Base-by-base conservation (phyloP, 305 asterid species). In the Fraxinus platypoda region DNA sequence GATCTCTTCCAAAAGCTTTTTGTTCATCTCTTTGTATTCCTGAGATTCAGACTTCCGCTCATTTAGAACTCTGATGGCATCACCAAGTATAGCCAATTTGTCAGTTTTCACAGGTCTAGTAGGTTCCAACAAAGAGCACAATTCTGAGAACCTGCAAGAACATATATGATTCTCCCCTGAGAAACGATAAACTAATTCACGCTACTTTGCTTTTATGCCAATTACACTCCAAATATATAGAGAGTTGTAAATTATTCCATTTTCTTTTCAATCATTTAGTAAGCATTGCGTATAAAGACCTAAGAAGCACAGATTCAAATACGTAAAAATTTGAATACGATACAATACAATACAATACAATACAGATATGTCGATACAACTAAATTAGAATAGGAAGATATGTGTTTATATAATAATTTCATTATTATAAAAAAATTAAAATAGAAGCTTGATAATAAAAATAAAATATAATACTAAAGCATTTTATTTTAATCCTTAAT, bases 11-110 rank as follows among this genome's bases (percentile, higher is more conserved):
- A 86, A 57, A 78, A 94, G 95, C 89, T 90, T 93, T 75, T 87
- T 92, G 23, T 89, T 94, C 88, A 86, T 86, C 85, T 90, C 96
- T 82, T 86, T 87, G 84, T 89, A 90, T 87, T 93, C 96, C 75
- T 87, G 87, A 34, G 93, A 87, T 85, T 93, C 97, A 84, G 91
- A 85, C 86, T 88, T 94, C 72, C 91, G 89, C 87, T 91, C 92
- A 87, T 85, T 87, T 81, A 94, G 71, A 81, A 86, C 88, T 85
- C 96, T 89, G 77, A 93, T 90, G 57, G 98, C 92, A 83, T 94
- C 97, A 49, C 97, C 91, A 66, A 94, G 92, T 84, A 94, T 87
- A 84, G 93, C 97, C 76, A 91, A 80, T 90, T 94, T 94, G 89
- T 94, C 98, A 13, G 90, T 90, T 91, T 87, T 93, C 64, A 84